A percentile compares a stretch with the other conserved stretches of the same genome.
Evolutionary conservation across 441 rosid genomes (phyloP).

Genomic region (Rhodomyrtus psidioides): DNA sequence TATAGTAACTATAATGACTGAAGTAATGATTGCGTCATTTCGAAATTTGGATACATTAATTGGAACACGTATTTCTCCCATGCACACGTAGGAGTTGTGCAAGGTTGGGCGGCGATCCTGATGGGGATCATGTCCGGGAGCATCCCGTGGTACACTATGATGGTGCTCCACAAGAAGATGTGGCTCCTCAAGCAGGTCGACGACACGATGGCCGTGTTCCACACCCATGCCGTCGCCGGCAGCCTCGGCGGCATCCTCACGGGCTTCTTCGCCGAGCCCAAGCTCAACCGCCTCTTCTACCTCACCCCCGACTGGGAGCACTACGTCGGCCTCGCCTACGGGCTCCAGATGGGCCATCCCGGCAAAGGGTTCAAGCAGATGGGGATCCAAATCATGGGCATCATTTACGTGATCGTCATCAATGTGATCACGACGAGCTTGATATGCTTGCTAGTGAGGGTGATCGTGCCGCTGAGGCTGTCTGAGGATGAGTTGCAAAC

Average conservation of each 20-base stretch:
- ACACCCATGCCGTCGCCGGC: conserved; percentile 18
- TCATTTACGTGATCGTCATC: neutral
- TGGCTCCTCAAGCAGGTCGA: conserved; percentile 10
- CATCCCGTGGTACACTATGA: conserved; percentile 21
- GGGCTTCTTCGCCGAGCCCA: conserved; percentile 13
- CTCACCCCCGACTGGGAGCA: neutral
- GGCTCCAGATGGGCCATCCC: neutral
- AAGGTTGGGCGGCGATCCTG: conserved; percentile 20
- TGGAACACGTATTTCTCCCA: neutral
- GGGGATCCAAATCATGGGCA: conserved; percentile 9
- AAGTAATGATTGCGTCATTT: neutral
- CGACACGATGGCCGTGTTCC: conserved; percentile 17
- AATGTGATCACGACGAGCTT: conserved; percentile 6
- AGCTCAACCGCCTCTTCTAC: conserved; percentile 12
- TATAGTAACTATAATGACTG: neutral
- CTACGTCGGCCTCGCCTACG: conserved; percentile 4
- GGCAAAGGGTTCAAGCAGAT: conserved; percentile 3
- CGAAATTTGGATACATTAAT: neutral
- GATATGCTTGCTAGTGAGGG: conserved; percentile 1
- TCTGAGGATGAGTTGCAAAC: conserved; percentile 6
- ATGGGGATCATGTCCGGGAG: conserved; percentile 18
- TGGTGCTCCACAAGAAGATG: conserved; percentile 14
- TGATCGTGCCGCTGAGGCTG: conserved; percentile 10
- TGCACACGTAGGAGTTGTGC: conserved; percentile 9
- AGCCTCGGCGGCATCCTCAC: conserved; percentile 16